Evolutionary conservation across 1,284 basidiomycete genomes (phyloP), one percentile per base, ranked within the genome.

Genomic region (Boletellus sp.): DNA sequence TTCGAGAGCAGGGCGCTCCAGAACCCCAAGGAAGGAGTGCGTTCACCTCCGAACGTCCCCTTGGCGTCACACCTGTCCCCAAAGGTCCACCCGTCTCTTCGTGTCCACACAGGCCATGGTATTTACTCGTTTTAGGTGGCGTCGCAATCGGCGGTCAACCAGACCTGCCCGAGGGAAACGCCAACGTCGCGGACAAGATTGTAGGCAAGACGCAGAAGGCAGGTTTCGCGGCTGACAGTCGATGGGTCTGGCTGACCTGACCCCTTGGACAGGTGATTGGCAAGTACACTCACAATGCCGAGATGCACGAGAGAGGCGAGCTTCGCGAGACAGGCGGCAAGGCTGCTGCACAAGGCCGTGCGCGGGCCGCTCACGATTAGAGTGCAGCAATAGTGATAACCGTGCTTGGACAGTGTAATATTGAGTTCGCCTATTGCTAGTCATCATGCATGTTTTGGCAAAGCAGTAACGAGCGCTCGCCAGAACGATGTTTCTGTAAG

Each of bases 201-300:
- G 56, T 80, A 26, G 80, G 81, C 5, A 82, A 82, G 70, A 71
- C 74, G 0, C 72, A 82, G 63, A 78, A 82, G 71, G 81, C 78
- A 33, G 6, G 56, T 42, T 19, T 22, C 21, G 6, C 8, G 13
- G 12, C 28, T 7, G 1, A 5, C 0, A 2, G 37, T 30, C 28
- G 11, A 30, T 41, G 0, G 5, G 11, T 32, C 43, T 0, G 7
- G 21, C 16, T 11, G 6, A 2, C 15, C 45, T 57, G 7, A 62
- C 21, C 2, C 19, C 24, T 45, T 8, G 8, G 15, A 2, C 51
- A 82, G 80, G 68, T 81, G 37, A 59, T 75, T 26, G 80, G 81
- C 13, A 82, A 83, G 62, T 49, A 68, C 35, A 71, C 70, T 3
- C 51, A 71, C 33, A 81, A 82, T 13, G 62, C 74, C 0, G 78